These are phyloP conservation scores for Nepenthes alata DNA, from an alignment of 179 eudicot genomes.

Conservation along the genomic window DNA sequence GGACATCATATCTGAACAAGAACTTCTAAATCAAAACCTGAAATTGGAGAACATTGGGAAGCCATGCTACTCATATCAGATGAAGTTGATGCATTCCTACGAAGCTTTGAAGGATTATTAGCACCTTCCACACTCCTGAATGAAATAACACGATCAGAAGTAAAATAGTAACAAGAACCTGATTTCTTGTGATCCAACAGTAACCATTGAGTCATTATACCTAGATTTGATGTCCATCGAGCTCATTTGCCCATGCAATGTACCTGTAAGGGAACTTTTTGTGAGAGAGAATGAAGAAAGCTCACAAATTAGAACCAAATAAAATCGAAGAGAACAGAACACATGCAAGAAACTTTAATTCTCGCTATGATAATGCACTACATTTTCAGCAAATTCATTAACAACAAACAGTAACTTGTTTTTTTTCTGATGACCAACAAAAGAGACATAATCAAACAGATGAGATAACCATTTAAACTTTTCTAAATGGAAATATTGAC, in stretches of 20 bases:
- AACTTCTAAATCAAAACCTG: constrained; percentile 28
- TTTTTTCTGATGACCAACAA: background rate
- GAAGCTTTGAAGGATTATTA: constrained; percentile 39
- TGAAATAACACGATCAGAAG: constrained; percentile 5
- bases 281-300: too few relatives aligned
- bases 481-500: background rate
- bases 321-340: background rate
- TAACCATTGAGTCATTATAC: constrained; percentile 22
- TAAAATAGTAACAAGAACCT: background rate
- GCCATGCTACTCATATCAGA: constrained; percentile 48
- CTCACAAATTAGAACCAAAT: too few relatives aligned
- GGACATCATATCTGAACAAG: background rate
- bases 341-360: background rate
- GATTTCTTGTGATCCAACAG: background rate
- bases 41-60: constrained; percentile 37
- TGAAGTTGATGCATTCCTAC: constrained; percentile 54
- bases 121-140: constrained; percentile 41
- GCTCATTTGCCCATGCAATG: constrained; percentile 47
- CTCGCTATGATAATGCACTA: too few relatives aligned
- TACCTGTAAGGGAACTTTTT: constrained; percentile 27
- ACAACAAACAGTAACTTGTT: too few relatives aligned
- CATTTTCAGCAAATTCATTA: too few relatives aligned
- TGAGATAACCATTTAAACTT: too few relatives aligned
- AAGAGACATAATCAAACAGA: background rate
- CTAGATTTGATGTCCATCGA: constrained; percentile 41